Evolutionary conservation across 345 rosid genomes (phyloP), one percentile per base, ranked within the genome.

Genomic region (Populus alba): DNA sequence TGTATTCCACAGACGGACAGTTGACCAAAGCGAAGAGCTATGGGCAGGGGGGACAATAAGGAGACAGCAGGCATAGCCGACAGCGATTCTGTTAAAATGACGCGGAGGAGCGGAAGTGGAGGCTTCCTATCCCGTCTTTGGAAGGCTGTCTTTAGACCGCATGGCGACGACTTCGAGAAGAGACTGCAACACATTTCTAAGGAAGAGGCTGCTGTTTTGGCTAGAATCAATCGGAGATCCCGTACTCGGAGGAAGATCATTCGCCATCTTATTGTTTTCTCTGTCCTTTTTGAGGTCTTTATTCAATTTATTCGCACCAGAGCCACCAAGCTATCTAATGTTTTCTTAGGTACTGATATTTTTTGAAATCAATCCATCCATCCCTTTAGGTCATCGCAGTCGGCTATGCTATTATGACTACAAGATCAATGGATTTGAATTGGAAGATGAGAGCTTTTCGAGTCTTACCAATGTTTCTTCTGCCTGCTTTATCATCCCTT

Each of bases 101-200:
- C 84, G 84, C 79, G 78, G 55, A 88, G 83, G 77, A 13, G 51
- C 17, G 17, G 51, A 17, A 13, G 17, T 1, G 16, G 51, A 45
- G 97, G 98, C 25, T 18, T 94, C 41, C 69, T 96, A 37, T 89
- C 94, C 41, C 90, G 98, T 53, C 66, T 96, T 27, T 94, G 96
- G 97, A 88, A 86, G 25, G 87, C 87, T 13, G 72, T 95, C 49
- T 93, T 92, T 78, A 85, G 91, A 55, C 73, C 75, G 17, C 85
- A 85, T 33, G 84, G 93, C 5, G 95, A 92, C 66, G 95, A 96
- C 88, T 91, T 96, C 72, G 95, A 91, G 97, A 96, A 92, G 97
- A 84, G 97, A 59, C 88, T 96, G 80, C 85, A 91, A 72, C 77
- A 87, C 81, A 92, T 96, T 61, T 88, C 97, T 39, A 96, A 80